Conservation (phyloP, 345 rosid species). For the Lagerstroemia speciosa region DNA sequence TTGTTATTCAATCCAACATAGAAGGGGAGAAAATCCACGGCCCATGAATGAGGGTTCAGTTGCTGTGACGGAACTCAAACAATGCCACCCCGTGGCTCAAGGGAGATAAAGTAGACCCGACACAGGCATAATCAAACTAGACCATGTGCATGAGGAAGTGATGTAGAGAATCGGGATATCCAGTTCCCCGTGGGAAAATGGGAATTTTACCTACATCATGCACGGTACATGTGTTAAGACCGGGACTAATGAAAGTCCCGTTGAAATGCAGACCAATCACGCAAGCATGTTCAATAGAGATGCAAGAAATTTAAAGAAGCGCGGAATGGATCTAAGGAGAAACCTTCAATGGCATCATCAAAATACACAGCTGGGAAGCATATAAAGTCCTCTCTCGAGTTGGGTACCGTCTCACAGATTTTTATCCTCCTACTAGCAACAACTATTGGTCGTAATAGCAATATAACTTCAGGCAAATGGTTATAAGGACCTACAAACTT, state of each 20-base stretch:
- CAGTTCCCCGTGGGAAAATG: too few relatives aligned
- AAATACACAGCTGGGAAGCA: background rate
- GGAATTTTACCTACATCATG: too few relatives aligned
- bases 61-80: too few relatives aligned
- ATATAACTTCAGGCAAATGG: constrained; percentile 4
- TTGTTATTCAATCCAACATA: background rate
- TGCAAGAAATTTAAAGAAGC: background rate
- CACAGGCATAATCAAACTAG: too few relatives aligned
- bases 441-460: constrained; percentile 1
- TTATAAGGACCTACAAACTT: constrained; percentile 17
- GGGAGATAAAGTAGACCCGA: too few relatives aligned
- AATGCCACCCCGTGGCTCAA: too few relatives aligned
- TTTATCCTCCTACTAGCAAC: constrained; percentile 1
- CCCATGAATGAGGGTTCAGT: too few relatives aligned
- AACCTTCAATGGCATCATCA: constrained; percentile 3
- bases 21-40: too few relatives aligned
- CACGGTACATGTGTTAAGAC: too few relatives aligned
- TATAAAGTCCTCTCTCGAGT: background rate
- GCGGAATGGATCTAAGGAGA: background rate
- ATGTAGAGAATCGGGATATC: too few relatives aligned
- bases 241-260: background rate
- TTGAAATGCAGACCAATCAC: background rate
- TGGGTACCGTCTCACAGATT: background rate
- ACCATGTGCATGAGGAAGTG: too few relatives aligned
- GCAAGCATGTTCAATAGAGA: background rate